Base-by-base conservation (phyloP, 2,329 filamentous ascomycete species). In the Penicillium expansum region DNA sequence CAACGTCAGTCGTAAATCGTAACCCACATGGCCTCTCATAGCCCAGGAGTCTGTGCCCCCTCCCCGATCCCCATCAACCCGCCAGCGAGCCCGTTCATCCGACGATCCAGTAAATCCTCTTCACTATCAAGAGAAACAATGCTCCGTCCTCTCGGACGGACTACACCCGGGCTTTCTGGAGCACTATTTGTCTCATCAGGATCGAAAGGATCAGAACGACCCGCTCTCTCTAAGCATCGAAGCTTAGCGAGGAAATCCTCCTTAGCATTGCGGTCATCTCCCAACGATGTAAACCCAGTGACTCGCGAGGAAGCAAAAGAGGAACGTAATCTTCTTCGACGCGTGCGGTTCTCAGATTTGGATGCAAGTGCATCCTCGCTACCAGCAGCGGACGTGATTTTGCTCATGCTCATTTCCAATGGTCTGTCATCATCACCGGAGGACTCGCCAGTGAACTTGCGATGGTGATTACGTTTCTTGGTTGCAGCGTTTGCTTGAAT, bases 371-470 rank as follows among this genome's bases (percentile, higher is more conserved):
- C 20, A 22, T 55, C 59, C 55, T 65, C 54, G 24, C 61, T 67
- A 33, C 30, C 14, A 22, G 43, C 18, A 47, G 8, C 27, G 8
- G 43, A 16, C 7, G 30, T n/a, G 45, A 73, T 56, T 32, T 62
- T 72, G 29, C 61, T 83, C 79, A 87, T 84, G 65, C 83, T 86
- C 79, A 96, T 96, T 74, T 96, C 92, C 10, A 97, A 73, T 4
- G 91, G 90, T 20, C 80, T 77, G 51, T 95, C 92, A 61, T 96
- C 92, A 33, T 94, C 91, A 0, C 86, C 90, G 11, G 86, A 89
- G 79, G 89, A 74, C 85, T 89, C 44, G 77, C 82, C 56, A 0
- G 74, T 76, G 1, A 70, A 55, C 39, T 76, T 74, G 8, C 79
- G 74, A 51, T 77, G 75, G 66, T 85, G 81, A 62, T 82, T 78